Evolutionary conservation across 208 protist genomes (phyloP), one percentile per base, ranked within the genome.

Genomic region (Crithidia mellificae): DNA sequence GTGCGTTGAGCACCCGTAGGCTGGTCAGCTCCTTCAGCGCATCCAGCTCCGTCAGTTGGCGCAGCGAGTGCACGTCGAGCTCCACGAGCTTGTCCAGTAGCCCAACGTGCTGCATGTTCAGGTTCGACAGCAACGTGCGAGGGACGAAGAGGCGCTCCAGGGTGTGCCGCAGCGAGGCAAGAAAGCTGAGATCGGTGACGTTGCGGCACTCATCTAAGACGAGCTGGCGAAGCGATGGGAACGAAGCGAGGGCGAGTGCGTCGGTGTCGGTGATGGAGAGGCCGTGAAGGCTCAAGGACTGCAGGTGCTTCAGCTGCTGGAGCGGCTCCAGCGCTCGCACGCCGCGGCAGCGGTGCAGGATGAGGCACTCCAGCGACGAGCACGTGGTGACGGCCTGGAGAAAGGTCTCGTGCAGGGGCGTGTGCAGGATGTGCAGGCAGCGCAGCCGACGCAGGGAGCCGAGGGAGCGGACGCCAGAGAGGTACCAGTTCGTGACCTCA

Each of bases 191-290:
- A 46, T 79, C 68, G 3, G 68, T 78, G 32, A 95, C 57, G 56
- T 79, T 81, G 49, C 85, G 81, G 53, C 90, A 95, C 54, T 85
- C 84, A n/a, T 89, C 84, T 32, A 95, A 38, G 7, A 78, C 73
- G 36, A 95, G 67, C 50, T 87, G 77, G 39, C 49, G 65, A 41
- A 95, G 71, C 6, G 51, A 63, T 1, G 25, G 27, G 50, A 80
- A 95, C 17, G 73, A 27, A 2, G 72, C 41, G 38, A 95, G 70
- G 25, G 74, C 4, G 8, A 63, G 57, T 6, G 81, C 72, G 19
- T 81, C 84, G 12, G 79, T 80, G 64, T 92, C 83, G 0, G 74
- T 80, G 58, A 95, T 69, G n/a, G 80, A 68, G 30, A 74, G 78
- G 14, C 81, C 77, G 22, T 81, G 64, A 7, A 92, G 38, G 58